Evolutionary conservation across 75 land plant species (phyloP).

Genomic region (Ceratopteris richardii): DNA sequence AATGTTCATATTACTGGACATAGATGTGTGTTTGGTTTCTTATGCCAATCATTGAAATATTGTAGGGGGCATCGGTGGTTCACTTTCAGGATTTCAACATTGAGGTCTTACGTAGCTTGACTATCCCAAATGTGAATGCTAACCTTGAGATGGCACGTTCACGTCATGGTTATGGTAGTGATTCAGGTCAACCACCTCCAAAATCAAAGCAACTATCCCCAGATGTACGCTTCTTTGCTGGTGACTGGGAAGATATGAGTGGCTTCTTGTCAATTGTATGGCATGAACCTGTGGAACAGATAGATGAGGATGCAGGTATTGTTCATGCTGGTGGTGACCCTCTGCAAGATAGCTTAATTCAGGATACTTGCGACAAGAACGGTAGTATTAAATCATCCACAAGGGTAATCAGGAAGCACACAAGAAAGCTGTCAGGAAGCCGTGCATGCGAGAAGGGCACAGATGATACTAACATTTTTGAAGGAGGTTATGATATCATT

Average conservation of each 20-base stretch:
- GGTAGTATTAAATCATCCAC: background rate
- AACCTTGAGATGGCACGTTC: conserved; percentile 70
- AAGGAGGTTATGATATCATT: conserved; percentile 76
- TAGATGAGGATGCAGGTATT: background rate
- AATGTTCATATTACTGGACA: no score
- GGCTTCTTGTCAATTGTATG: conserved; percentile 48
- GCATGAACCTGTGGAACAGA: conserved; percentile 18
- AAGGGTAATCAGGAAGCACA: conserved; percentile 15
- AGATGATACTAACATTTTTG: conserved; percentile 31
- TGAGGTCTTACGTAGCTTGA: conserved; percentile 54
- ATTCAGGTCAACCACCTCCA: conserved; percentile 61
- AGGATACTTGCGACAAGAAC: background rate
- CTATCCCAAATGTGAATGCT: conserved; percentile 66
- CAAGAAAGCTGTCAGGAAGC: conserved; percentile 74
- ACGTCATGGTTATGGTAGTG: conserved; percentile 42
- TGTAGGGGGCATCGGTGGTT: conserved; percentile 63
- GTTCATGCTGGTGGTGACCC: background rate
- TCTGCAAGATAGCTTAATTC: background rate
- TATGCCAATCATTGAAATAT: background rate
- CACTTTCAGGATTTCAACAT: conserved; percentile 76
- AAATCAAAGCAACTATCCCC: conserved; percentile 37
- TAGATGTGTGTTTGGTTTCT: no score
- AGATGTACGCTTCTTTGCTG: conserved; percentile 62
- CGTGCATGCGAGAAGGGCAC: conserved; percentile 67
- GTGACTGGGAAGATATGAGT: conserved; percentile 69